phyloP scores from a whole-genome alignment of 495 filamentous ascomycete species.

The Neurospora intermedia region DNA sequence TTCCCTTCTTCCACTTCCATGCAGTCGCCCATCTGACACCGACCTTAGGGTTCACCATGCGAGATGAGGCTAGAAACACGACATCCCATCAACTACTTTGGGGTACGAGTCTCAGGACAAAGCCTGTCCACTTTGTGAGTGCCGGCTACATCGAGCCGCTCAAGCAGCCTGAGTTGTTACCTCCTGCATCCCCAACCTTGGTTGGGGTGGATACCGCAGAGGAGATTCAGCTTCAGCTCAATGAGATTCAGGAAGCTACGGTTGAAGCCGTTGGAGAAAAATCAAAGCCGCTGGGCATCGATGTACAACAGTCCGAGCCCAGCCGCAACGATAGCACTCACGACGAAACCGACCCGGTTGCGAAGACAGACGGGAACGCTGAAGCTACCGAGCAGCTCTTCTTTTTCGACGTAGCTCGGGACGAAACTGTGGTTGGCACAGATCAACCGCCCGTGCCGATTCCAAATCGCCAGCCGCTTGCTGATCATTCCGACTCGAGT shows the following conservation, averaged over 20 bases:
- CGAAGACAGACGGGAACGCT: background rate
- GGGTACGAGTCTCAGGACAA: slow-evolving; percentile 32
- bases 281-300: background rate
- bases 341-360: background rate
- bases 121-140: slow-evolving; percentile 64
- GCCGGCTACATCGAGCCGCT: slow-evolving; percentile 50
- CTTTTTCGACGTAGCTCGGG: slow-evolving; percentile 16
- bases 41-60: slow-evolving; percentile 47
- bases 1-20: background rate
- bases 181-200: background rate
- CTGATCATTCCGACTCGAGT: slow-evolving; percentile 43
- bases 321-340: background rate
- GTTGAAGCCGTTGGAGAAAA: background rate
- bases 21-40: background rate
- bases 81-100: slow-evolving; percentile 42
- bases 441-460: background rate
- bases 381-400: slow-evolving; percentile 6
- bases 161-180: slow-evolving; percentile 10
- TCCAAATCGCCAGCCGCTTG: slow-evolving; percentile 19
- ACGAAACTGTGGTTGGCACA: slow-evolving; percentile 5
- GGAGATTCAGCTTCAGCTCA: background rate
- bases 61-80: slow-evolving; percentile 70
- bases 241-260: background rate
- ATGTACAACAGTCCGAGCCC: background rate
- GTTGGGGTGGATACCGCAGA: background rate